These are phyloP conservation scores for Lyophyllum atratum DNA, from an alignment of 768 basidiomycete species.

Conservation along the genomic window DNA sequence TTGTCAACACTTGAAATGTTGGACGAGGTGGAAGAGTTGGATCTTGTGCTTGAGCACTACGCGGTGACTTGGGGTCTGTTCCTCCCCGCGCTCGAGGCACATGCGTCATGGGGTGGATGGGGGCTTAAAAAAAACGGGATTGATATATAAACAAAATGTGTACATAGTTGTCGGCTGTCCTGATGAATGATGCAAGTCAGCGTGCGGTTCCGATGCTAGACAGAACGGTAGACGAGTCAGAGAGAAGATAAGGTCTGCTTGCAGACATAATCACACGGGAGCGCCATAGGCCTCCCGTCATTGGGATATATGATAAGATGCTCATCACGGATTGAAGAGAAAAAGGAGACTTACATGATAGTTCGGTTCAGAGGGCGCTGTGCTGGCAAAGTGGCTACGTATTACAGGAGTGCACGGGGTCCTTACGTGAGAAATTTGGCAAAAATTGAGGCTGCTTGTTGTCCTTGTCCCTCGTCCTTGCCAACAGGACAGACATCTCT, in stretches of 20 bases:
- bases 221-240: conserved; percentile 18
- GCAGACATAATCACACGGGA: conserved; percentile 20
- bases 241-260: conserved; percentile 28
- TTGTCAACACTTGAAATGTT: conserved; percentile 82
- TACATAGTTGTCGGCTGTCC: not conserved
- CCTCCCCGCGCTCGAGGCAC: conserved; percentile 16
- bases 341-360: not conserved
- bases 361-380: not conserved
- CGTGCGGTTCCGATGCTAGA: not conserved
- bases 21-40: conserved; percentile 94
- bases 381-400: not conserved
- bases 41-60: conserved; percentile 88
- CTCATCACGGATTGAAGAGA: not conserved
- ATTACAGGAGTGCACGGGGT: conserved; percentile 21
- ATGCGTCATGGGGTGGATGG: conserved; percentile 36
- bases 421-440: conserved; percentile 21
- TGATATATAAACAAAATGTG: not conserved
- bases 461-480: conserved; percentile 43
- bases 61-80: conserved; percentile 75
- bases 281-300: conserved; percentile 19
- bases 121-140: conserved; percentile 27
- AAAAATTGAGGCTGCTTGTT: conserved; percentile 24
- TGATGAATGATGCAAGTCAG: conserved; percentile 7
- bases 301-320: conserved; percentile 4
- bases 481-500: conserved; percentile 36